Conservation (phyloP, 1,284 basidiomycete genomes). For the Sporisorium iseilematis-ciliati region DNA sequence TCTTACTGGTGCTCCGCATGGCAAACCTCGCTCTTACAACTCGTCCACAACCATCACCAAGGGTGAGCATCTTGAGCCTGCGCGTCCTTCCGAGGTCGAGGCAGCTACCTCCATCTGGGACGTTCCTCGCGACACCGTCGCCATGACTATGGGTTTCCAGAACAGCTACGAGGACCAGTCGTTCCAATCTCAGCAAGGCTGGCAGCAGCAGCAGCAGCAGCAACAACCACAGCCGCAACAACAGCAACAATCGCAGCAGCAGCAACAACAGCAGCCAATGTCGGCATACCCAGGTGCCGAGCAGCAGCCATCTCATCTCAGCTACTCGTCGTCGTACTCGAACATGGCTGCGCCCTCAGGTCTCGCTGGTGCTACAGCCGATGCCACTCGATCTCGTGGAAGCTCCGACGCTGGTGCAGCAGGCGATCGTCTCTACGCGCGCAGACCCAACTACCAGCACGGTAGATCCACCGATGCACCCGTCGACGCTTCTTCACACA, state of each 20-base stretch:
- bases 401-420: constrained; percentile 15
- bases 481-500: constrained; percentile 22
- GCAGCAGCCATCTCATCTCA: constrained; percentile 14
- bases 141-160: constrained; percentile 53
- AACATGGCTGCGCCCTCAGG: constrained; percentile 40
- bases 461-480: constrained; percentile 17
- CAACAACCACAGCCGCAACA: constrained; percentile 12
- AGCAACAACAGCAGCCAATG: constrained; percentile 5
- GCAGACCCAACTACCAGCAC: constrained; percentile 31
- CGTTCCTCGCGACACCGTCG: constrained; percentile 44
- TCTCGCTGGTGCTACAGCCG: constrained; percentile 26
- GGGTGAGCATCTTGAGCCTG: constrained; percentile 36
- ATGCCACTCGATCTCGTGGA: constrained; percentile 25
- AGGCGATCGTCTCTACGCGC: constrained; percentile 30
- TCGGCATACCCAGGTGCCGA: constrained; percentile 14
- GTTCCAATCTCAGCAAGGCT: constrained; percentile 25
- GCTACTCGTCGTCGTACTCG: constrained; percentile 25
- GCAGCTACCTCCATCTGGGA: constrained; percentile 50
- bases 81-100: constrained; percentile 41
- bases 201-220: constrained; percentile 35
- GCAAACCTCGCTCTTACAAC: constrained; percentile 28
- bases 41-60: constrained; percentile 8
- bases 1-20: constrained; percentile 43
- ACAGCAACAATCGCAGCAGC: not conserved
- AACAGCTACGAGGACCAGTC: constrained; percentile 38